Evolutionary conservation across 441 rosid species (phyloP).

Genomic region (Mallotus japonicus): DNA sequence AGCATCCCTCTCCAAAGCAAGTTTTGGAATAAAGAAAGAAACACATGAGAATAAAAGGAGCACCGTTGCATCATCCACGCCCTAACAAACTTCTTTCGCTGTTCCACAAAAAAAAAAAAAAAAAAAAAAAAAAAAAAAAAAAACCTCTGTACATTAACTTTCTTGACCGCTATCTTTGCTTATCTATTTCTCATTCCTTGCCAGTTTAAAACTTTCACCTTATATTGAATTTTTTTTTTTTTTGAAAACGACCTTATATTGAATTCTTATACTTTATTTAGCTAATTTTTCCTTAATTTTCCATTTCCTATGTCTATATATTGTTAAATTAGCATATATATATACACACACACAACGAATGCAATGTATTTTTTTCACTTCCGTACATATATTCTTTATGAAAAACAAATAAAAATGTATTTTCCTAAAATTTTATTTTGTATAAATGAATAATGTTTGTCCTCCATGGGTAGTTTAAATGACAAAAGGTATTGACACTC

Average conservation of each 20-base stretch:
- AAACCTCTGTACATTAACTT: conserved; percentile 7
- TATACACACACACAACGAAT: too few relatives aligned
- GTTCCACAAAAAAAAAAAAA: background rate
- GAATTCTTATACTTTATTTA: too few relatives aligned
- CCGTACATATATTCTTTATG: too few relatives aligned
- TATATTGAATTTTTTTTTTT: too few relatives aligned
- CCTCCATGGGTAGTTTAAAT: too few relatives aligned
- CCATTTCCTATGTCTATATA: too few relatives aligned
- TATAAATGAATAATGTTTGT: background rate
- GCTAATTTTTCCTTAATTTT: background rate
- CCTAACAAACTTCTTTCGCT: conserved; percentile 13
- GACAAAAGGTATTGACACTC: too few relatives aligned
- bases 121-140: background rate
- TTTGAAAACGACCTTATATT: background rate
- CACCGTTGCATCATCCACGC: conserved; percentile 20
- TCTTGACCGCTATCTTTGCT: conserved; percentile 8
- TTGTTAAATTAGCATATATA: too few relatives aligned
- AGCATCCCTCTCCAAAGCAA: conserved; percentile 17
- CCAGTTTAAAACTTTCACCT: background rate
- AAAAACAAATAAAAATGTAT: background rate
- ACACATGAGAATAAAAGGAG: conserved; percentile 5
- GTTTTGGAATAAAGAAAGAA: conserved; percentile 28
- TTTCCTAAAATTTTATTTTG: background rate
- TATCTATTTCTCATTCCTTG: background rate
- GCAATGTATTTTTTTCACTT: too few relatives aligned